phyloP scores from a whole-genome alignment of 345 rosid species.

The Excoecaria cochinchinensis region DNA sequence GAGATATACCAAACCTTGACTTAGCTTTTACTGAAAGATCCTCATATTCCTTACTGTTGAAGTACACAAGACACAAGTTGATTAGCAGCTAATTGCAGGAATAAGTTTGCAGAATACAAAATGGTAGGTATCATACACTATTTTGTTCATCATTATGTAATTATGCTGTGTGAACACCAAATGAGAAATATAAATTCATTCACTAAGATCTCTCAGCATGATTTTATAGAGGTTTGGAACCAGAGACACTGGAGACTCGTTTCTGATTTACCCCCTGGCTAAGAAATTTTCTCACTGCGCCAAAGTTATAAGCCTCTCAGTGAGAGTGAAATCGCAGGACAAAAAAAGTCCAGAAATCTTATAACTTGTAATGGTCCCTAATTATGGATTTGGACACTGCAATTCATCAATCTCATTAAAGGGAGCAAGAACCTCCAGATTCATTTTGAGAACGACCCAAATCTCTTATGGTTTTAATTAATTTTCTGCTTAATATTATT shows the following conservation, averaged over 20 bases:
- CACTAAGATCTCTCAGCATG: background rate
- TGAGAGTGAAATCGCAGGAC: too few species aligned
- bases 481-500: too few species aligned
- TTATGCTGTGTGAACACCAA: background rate
- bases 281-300: background rate
- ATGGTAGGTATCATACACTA: background rate
- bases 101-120: background rate
- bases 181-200: background rate
- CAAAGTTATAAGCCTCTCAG: too few species aligned
- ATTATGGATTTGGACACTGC: too few species aligned
- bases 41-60: constrained; percentile 27
- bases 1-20: constrained; percentile 25
- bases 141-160: background rate
- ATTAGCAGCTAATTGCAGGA: background rate
- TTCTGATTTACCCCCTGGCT: background rate
- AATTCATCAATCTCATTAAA: too few species aligned
- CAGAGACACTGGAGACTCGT: background rate
- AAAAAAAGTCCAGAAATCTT: too few species aligned
- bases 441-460: too few species aligned
- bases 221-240: background rate
- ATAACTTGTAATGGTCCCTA: too few species aligned
- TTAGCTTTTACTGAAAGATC: constrained; percentile 35
- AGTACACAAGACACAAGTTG: background rate
- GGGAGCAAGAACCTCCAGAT: too few species aligned
- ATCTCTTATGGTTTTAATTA: too few species aligned